phyloP scores from a whole-genome alignment of 2,329 filamentous ascomycete species.

The Emericellopsis cladophorae region DNA sequence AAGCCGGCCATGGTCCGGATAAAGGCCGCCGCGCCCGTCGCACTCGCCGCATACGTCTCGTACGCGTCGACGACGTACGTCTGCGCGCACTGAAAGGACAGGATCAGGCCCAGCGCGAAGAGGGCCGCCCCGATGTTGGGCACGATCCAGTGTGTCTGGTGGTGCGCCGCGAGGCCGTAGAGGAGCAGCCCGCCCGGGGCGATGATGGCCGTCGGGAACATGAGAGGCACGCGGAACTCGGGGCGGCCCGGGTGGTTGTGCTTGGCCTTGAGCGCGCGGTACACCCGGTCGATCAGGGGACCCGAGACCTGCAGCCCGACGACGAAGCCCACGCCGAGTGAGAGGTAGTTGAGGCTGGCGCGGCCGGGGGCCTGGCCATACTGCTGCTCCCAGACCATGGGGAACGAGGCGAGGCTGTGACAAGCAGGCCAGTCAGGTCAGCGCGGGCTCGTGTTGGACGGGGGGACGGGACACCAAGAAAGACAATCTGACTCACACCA shows the following conservation, averaged over 20 bases:
- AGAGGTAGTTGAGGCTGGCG: slow-evolving; percentile 38
- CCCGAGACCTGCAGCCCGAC: slow-evolving; percentile 42
- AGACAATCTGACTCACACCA: slow-evolving; percentile 28
- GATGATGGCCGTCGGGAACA: slow-evolving; percentile 21
- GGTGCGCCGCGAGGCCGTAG: slow-evolving; percentile 32
- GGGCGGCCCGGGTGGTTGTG: slow-evolving; percentile 15
- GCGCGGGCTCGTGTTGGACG: too few species aligned
- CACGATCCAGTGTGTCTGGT: slow-evolving; percentile 32
- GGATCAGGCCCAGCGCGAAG: slow-evolving; percentile 35
- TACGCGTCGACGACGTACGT: slow-evolving; percentile 45
- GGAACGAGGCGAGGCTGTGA: slow-evolving; percentile 36
- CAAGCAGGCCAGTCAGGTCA: too few species aligned
- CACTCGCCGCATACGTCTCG: slow-evolving; percentile 20
- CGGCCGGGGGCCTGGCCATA: slow-evolving; percentile 33
- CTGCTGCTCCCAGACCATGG: slow-evolving; percentile 29
- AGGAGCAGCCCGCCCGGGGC: slow-evolving; percentile 34
- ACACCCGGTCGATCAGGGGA: slow-evolving; percentile 19
- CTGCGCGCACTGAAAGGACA: slow-evolving; percentile 43
- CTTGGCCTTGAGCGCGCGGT: slow-evolving; percentile 8
- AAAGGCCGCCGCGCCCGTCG: slow-evolving; percentile 39
- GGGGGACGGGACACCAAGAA: too few species aligned
- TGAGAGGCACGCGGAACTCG: slow-evolving; percentile 20
- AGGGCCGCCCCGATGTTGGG: slow-evolving; percentile 42
- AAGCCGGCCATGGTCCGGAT: slow-evolving; percentile 43
- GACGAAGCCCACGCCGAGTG: slow-evolving; percentile 37